Evolutionary conservation across 1,139 yeast species (phyloP).

Genomic region (Candida gigantensis): DNA sequence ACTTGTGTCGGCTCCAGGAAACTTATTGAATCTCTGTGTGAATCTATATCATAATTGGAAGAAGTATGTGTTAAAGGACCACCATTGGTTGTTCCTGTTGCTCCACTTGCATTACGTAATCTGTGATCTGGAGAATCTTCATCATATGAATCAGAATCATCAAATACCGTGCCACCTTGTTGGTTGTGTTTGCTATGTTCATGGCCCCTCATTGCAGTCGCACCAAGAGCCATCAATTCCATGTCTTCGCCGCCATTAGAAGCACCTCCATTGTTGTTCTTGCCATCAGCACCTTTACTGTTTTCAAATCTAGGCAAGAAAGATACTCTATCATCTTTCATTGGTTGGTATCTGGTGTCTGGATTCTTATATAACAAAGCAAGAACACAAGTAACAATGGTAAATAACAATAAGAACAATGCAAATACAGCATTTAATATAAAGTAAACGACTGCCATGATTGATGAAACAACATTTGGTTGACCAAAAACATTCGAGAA

Average conservation of each 20-base stretch:
- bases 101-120: conserved; percentile 8
- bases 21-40: conserved; percentile 36
- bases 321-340: conserved; percentile 94
- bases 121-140: conserved; percentile 18
- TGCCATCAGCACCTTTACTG: conserved; percentile 34
- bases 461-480: conserved; percentile 84
- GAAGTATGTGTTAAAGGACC: conserved; percentile 12
- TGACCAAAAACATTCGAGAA: conserved; percentile 83
- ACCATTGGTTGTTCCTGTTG: background rate
- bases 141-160: conserved; percentile 27
- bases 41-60: conserved; percentile 17
- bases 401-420: conserved; percentile 74
- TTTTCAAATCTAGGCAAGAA: conserved; percentile 70
- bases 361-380: conserved; percentile 90
- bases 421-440: conserved; percentile 89
- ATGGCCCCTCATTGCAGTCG: conserved; percentile 82
- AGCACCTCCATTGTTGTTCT: conserved; percentile 28
- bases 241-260: conserved; percentile 59
- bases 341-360: conserved; percentile 92
- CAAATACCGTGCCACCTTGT: conserved; percentile 29
- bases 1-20: conserved; percentile 46
- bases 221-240: conserved; percentile 87
- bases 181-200: conserved; percentile 36
- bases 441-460: conserved; percentile 92
- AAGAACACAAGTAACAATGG: conserved; percentile 81